Evolutionary conservation across 257 asterid genomes (phyloP).

Genomic region (Fraxinus anomala): DNA sequence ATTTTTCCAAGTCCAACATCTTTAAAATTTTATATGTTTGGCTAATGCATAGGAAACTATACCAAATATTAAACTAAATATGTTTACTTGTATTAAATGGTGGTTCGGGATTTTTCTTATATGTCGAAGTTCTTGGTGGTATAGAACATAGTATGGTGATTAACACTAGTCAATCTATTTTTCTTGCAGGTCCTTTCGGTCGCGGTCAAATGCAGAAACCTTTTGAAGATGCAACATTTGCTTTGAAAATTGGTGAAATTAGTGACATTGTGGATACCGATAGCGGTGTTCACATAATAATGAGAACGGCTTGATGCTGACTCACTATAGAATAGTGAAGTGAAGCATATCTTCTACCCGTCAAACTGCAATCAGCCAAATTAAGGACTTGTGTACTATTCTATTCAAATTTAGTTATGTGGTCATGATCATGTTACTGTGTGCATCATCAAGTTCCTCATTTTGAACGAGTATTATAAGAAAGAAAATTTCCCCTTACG

Average conservation of each 20-base stretch:
- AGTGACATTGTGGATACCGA: conserved; percentile 87
- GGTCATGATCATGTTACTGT: not conserved
- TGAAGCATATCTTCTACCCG: conserved; percentile 12
- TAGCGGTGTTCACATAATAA: conserved; percentile 84
- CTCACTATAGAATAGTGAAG: not conserved
- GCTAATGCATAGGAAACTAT: not conserved
- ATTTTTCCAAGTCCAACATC: not conserved
- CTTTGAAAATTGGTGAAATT: conserved; percentile 70
- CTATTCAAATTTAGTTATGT: not conserved
- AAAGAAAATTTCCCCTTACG: not conserved
- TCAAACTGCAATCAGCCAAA: conserved; percentile 15
- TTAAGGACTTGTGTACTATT: conserved; percentile 16
- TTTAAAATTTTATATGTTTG: not conserved
- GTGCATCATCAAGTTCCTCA: not conserved
- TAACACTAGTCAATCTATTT: not conserved
- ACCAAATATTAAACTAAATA: not conserved
- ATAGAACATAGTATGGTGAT: not conserved
- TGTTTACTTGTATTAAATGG: not conserved
- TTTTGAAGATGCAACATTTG: conserved; percentile 73
- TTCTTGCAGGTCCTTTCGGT: conserved; percentile 60
- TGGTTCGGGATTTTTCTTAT: conserved; percentile 13
- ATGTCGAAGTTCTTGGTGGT: not conserved
- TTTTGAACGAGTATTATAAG: not conserved
- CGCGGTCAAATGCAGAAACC: conserved; percentile 95
- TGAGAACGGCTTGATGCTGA: conserved; percentile 59